These are phyloP conservation scores for Chlorella sp. DNA, from an alignment of 139 green algal genomes.

Conservation along the genomic window DNA sequence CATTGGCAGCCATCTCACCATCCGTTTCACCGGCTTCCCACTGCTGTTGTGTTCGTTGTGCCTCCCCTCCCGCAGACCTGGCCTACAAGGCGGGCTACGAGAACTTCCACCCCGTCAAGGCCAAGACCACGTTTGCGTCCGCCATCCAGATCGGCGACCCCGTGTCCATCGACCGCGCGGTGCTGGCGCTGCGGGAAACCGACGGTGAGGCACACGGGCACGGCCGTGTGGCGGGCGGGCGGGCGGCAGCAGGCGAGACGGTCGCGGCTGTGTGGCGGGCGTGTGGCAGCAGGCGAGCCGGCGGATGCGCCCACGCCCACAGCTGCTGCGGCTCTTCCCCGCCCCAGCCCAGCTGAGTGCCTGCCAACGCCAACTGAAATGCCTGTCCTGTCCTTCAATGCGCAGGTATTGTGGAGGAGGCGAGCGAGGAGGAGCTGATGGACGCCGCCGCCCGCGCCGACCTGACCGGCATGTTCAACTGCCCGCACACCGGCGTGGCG, in stretches of 20 bases:
- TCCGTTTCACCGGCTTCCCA: too few relatives aligned
- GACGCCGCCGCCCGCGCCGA: slow-evolving; percentile 96
- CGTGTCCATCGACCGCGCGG: slow-evolving; percentile 97
- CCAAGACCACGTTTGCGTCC: slow-evolving; percentile 94
- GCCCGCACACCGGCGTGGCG: slow-evolving; percentile 81
- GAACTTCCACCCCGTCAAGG: slow-evolving; percentile 92
- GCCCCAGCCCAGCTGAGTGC: not conserved
- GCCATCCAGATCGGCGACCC: slow-evolving; percentile 99
- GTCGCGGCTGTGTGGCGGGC: not conserved
- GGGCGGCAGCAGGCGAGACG: slow-evolving; percentile 45
- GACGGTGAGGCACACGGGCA: too few relatives aligned
- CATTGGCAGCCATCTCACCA: too few relatives aligned
- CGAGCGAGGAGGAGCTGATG: slow-evolving; percentile 99
- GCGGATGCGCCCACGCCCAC: not conserved
- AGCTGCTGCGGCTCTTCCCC: not conserved
- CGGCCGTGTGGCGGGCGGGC: too few relatives aligned
- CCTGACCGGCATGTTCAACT: slow-evolving; percentile 90
- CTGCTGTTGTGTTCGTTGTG: too few relatives aligned
- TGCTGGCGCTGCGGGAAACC: slow-evolving; percentile 89
- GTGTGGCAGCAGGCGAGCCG: not conserved
- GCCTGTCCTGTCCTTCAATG: not conserved
- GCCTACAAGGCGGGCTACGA: slow-evolving; percentile 84
- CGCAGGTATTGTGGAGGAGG: slow-evolving; percentile 98
- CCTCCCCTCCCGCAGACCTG: slow-evolving; percentile 49
- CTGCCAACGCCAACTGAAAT: too few relatives aligned